Conservation (phyloP, 108 stramenopile species). For the Cyclotella distinguenda region DNA sequence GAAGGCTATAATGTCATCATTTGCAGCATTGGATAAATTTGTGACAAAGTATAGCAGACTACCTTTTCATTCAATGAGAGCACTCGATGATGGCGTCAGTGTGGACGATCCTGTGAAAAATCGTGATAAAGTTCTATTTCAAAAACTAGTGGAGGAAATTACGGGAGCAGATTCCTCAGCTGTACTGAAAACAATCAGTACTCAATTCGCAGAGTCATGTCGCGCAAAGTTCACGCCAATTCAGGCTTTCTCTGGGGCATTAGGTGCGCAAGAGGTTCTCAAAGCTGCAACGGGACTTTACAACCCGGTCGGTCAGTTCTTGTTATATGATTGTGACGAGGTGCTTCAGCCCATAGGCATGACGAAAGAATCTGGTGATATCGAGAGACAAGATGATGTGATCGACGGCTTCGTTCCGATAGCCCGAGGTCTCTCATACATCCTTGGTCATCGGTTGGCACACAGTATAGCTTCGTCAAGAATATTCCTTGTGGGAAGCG, state of each 20-base stretch:
- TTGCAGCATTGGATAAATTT: conserved; percentile 65
- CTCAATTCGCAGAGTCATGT: conserved; percentile 54
- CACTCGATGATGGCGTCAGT: conserved; percentile 18
- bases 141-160: conserved; percentile 25
- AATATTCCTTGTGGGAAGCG: conserved; percentile 97
- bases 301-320: conserved; percentile 82
- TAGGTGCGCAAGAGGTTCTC: conserved; percentile 85
- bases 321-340: conserved; percentile 91
- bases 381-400: conserved; percentile 10
- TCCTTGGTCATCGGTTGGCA: conserved; percentile 56
- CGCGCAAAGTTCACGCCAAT: conserved; percentile 79
- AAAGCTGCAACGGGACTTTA: conserved; percentile 84
- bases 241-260: conserved; percentile 75
- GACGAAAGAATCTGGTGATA: not conserved
- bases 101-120: conserved; percentile 21
- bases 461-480: conserved; percentile 50
- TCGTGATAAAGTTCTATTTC: conserved; percentile 40
- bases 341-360: conserved; percentile 41
- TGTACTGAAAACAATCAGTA: conserved; percentile 18
- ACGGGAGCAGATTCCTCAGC: conserved; percentile 13
- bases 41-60: conserved; percentile 48
- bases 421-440: conserved; percentile 43
- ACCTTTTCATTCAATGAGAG: conserved; percentile 35
- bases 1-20: conserved; percentile 58
- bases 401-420: not conserved